Evolutionary conservation across 2,329 filamentous ascomycete genomes (phyloP).

Genomic region (Colletotrichum scovillei): DNA sequence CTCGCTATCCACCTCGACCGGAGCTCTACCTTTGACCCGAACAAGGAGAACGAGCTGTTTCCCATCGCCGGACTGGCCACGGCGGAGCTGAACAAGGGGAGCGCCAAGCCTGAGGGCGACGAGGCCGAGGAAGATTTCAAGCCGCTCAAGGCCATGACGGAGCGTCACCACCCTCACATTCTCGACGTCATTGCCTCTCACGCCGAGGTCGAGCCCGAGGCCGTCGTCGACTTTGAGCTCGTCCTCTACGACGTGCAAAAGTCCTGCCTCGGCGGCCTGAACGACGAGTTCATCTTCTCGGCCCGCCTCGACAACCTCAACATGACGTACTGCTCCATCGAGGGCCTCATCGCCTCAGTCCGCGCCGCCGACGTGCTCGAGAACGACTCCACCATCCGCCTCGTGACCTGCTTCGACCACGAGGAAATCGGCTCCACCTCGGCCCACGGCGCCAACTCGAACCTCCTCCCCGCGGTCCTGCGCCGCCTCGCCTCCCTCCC

Average conservation of each 20-base stretch:
- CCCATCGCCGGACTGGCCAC: constrained; percentile 90
- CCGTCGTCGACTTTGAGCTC: constrained; percentile 93
- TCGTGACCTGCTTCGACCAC: constrained; percentile 97
- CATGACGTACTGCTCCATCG: constrained; percentile 94
- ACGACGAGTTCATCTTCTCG: constrained; percentile 96
- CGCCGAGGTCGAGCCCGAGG: constrained; percentile 74
- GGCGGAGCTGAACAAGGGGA: constrained; percentile 85
- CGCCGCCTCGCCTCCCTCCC: constrained; percentile 87
- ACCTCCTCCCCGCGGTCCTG: constrained; percentile 87
- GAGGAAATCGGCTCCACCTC: constrained; percentile 96
- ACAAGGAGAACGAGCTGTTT: constrained; percentile 96
- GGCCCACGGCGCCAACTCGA: constrained; percentile 93
- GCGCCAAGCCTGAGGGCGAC: constrained; percentile 51
- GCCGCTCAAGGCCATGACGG: constrained; percentile 80
- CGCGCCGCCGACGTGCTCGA: constrained; percentile 73
- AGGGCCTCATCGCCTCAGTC: constrained; percentile 86
- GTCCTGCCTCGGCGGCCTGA: constrained; percentile 86
- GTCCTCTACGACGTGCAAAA: constrained; percentile 98
- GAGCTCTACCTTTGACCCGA: constrained; percentile 87
- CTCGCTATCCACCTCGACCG: constrained; percentile 95
- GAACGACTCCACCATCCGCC: constrained; percentile 82
- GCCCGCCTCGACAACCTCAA: constrained; percentile 95
- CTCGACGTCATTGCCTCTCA: constrained; percentile 87
- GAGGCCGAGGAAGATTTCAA: constrained; percentile 69
- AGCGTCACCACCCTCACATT: constrained; percentile 90